Evolutionary conservation across 2,329 filamentous ascomycete species (phyloP).

Genomic region (Fusarium cicatricum): DNA sequence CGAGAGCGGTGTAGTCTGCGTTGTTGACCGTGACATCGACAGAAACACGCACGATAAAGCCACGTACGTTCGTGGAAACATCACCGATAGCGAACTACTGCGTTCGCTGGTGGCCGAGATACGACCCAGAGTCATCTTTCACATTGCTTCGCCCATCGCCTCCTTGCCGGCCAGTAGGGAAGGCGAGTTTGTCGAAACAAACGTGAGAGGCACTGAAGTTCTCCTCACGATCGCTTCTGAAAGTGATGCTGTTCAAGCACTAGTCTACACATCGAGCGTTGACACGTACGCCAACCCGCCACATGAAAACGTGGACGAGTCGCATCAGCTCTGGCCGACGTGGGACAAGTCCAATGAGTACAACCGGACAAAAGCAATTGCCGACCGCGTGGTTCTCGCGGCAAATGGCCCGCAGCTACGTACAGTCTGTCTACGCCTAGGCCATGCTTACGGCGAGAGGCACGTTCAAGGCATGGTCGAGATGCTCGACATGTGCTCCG

Average conservation of each 20-base stretch:
- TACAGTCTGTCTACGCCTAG: slow-evolving; percentile 41
- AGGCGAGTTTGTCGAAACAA: slow-evolving; percentile 38
- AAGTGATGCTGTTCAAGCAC: slow-evolving; percentile 31
- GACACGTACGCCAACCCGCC: slow-evolving; percentile 42
- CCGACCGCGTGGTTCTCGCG: slow-evolving; percentile 41
- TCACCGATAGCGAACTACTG: slow-evolving; percentile 31
- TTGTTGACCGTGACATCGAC: slow-evolving; percentile 41
- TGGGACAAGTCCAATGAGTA: slow-evolving; percentile 39
- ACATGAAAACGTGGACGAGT: slow-evolving; percentile 37
- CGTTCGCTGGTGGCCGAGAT: slow-evolving; percentile 31
- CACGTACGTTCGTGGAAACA: slow-evolving; percentile 40
- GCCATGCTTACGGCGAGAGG: slow-evolving; percentile 47
- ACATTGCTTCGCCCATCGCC: slow-evolving; percentile 44
- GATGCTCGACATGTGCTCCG: slow-evolving; percentile 46
- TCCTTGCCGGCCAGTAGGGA: slow-evolving; percentile 26
- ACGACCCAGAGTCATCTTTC: slow-evolving; percentile 44
- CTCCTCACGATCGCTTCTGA: slow-evolving; percentile 38
- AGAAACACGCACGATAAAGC: slow-evolving; percentile 37
- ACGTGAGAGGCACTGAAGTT: slow-evolving; percentile 44
- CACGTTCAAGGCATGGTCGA: slow-evolving; percentile 41
- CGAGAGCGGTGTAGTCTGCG: slow-evolving; percentile 33
- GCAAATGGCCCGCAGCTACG: slow-evolving; percentile 41
- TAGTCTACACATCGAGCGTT: slow-evolving; percentile 46
- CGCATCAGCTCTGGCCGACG: slow-evolving; percentile 33
- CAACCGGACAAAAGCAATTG: slow-evolving; percentile 46